Percentiles rank a stretch among this genome's conserved stretches.
These are phyloP conservation scores for Myrica gale DNA, from an alignment of 306 rosid genomes.

Conservation along the genomic window DNA sequence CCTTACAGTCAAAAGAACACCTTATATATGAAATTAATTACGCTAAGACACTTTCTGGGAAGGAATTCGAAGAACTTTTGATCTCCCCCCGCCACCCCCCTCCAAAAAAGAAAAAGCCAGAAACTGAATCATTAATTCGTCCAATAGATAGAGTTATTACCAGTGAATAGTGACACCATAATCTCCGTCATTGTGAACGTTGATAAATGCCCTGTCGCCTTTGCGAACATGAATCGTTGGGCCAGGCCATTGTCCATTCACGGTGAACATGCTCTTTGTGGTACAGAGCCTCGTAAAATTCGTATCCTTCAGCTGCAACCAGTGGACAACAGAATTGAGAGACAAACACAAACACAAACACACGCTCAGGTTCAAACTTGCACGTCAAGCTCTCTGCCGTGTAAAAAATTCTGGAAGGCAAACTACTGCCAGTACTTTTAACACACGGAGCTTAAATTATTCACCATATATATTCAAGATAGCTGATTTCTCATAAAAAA, in stretches of 20 bases:
- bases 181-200: conserved; percentile 27
- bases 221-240: conserved; percentile 32
- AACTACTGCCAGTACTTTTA: too few relatives aligned
- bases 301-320: conserved; percentile 25
- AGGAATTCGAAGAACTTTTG: background rate
- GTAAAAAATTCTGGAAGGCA: too few relatives aligned
- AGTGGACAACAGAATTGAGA: background rate
- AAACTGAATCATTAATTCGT: too few relatives aligned
- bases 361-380: background rate
- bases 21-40: too few relatives aligned
- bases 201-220: conserved; percentile 33
- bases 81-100: background rate
- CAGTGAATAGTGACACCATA: conserved; percentile 42
- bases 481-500: too few relatives aligned
- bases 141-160: conserved; percentile 5
- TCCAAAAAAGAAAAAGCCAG: too few relatives aligned
- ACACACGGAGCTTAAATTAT: too few relatives aligned
- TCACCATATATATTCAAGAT: background rate
- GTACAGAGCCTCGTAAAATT: conserved; percentile 27
- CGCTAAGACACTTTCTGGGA: background rate
- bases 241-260: conserved; percentile 33
- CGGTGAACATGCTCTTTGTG: conserved; percentile 31
- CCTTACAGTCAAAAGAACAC: too few relatives aligned
- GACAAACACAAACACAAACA: background rate
- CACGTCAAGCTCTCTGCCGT: too few relatives aligned